Conservation (phyloP, 1,284 basidiomycete species). For the Clitocybe nebularis region DNA sequence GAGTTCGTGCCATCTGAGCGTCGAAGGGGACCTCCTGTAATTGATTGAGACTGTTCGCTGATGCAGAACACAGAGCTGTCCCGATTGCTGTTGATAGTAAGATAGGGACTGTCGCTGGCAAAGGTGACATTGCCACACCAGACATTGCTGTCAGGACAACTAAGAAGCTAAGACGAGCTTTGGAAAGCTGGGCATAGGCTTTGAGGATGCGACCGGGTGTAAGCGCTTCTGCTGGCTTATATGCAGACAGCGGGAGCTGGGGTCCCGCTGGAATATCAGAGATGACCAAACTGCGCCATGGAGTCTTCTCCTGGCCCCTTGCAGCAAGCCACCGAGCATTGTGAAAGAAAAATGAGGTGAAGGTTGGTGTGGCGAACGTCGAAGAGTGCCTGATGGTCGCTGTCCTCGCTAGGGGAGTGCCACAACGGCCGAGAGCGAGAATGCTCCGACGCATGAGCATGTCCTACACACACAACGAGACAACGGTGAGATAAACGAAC, state of each 20-base stretch:
- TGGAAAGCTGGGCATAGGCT: slow-evolving; percentile 83
- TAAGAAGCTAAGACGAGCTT: slow-evolving; percentile 84
- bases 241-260: slow-evolving; percentile 24
- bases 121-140: slow-evolving; percentile 89
- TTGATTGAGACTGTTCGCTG: slow-evolving; percentile 95
- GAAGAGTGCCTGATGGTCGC: slow-evolving; percentile 7
- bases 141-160: slow-evolving; percentile 91
- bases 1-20: slow-evolving; percentile 93
- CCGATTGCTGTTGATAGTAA: slow-evolving; percentile 87
- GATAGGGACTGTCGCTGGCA: slow-evolving; percentile 78
- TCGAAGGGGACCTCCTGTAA: slow-evolving; percentile 94
- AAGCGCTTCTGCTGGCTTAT: slow-evolving; percentile 25
- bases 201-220: slow-evolving; percentile 56
- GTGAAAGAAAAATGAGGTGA: slow-evolving; percentile 59
- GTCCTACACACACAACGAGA: not conserved
- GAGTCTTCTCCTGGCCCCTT: not conserved
- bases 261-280: slow-evolving; percentile 8
- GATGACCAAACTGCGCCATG: not conserved
- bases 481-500: too few species aligned
- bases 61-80: slow-evolving; percentile 88
- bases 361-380: slow-evolving; percentile 21
- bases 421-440: slow-evolving; percentile 4
- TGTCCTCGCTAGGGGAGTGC: not conserved
- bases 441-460: slow-evolving; percentile 8
- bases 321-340: slow-evolving; percentile 42